Evolutionary conservation across 805 yeast genomes (phyloP).

Genomic region (Brettanomyces naardenensis): DNA sequence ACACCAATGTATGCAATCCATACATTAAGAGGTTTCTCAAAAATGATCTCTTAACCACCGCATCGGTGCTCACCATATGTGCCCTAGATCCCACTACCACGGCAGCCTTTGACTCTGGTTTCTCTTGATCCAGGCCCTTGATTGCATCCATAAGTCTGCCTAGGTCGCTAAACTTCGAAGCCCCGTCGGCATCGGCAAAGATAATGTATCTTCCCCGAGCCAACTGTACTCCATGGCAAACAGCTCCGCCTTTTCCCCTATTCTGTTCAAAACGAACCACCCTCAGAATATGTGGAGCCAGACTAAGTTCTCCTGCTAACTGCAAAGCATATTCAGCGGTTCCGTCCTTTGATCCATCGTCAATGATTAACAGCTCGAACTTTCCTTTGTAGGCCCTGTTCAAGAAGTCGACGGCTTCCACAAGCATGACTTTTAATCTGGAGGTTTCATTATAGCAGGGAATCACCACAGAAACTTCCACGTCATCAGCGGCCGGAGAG

Average conservation of each 20-base stretch:
- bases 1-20: constrained; percentile 81
- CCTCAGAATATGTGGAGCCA: constrained; percentile 53
- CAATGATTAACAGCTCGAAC: constrained; percentile 81
- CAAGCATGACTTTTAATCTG: constrained; percentile 64
- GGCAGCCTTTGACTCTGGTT: constrained; percentile 33
- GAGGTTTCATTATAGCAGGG: constrained; percentile 90
- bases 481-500: constrained; percentile 27
- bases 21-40: constrained; percentile 89
- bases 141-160: constrained; percentile 40
- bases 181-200: constrained; percentile 98
- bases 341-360: constrained; percentile 84
- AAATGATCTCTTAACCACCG: constrained; percentile 89
- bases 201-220: constrained; percentile 65
- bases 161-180: constrained; percentile 72
- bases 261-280: constrained; percentile 65
- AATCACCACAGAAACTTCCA: constrained; percentile 68
- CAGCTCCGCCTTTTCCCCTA: constrained; percentile 97
- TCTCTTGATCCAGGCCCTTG: constrained; percentile 15
- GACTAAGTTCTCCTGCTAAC: constrained; percentile 41
- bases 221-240: constrained; percentile 81
- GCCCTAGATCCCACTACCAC: constrained; percentile 91
- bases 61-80: constrained; percentile 92
- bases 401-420: constrained; percentile 56
- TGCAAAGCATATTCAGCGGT: constrained; percentile 66
- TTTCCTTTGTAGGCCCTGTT: constrained; percentile 20